Base-by-base conservation (phyloP, 106 monocot species). In the Allium fistulosum region DNA sequence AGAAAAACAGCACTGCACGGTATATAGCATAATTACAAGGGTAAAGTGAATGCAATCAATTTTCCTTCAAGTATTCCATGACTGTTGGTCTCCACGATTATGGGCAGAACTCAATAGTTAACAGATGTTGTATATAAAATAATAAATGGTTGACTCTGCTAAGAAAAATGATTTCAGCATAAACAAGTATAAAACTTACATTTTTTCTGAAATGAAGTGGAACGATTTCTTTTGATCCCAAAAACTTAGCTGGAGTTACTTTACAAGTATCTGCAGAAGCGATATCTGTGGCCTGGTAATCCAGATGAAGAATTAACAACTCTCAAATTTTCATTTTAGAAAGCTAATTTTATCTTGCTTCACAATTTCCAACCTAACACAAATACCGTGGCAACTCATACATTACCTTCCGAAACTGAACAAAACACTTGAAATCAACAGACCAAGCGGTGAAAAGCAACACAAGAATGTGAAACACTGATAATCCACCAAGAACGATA, bases 361-460 rank as follows among this genome's bases (percentile, higher is more conserved):
- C 37, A 37, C 37, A 37, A 37, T 37, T 37, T 37, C 5, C 37
- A 37, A 37, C 37, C 37, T 37, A 37, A 37, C 22, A 37, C 37
- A 37, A 37, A 37, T 37, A 37, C 37, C 37, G 2, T 37, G 1
- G 37, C 37, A 37, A 37, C 37, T 37, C 37, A 37, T 37, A 37
- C 37, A 5, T 67, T 67, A 89, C 97, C 97, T 85, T 97, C 10
- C 66, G 67, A 79, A 84, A 92, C 79, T 86, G 92, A 9, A 97
- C 92, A 51, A 92, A 79, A 61, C 87, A 81, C 66, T 76, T 69
- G 84, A 97, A 97, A 72, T 92, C 84, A 17, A 97, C 82, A 10
- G 92, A 97, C 97, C 97, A 97, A 37, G 88, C 84, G 8, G 92
- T 92, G 62, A 97, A 97, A 18, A 97, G 89, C n/a, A 92, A 67